Evolutionary conservation across 2,329 filamentous ascomycete species (phyloP).

Genomic region (Cladophialophora exuberans): DNA sequence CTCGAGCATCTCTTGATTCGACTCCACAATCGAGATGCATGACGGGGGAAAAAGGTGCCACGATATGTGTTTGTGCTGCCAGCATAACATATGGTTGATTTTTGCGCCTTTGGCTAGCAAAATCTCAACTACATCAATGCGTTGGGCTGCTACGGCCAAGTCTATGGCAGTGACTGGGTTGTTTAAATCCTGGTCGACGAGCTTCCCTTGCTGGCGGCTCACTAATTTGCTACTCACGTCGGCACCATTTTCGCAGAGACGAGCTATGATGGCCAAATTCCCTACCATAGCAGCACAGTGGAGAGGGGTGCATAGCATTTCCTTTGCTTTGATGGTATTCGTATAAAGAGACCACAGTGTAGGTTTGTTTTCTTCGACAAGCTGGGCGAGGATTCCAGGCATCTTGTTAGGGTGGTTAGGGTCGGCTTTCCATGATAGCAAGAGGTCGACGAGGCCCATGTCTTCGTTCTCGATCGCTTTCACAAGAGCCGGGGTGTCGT

Average conservation of each 20-base stretch:
- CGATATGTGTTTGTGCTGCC: not conserved
- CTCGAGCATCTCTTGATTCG: not conserved
- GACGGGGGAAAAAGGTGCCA: not conserved
- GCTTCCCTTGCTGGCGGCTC: not conserved
- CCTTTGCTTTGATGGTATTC: no score
- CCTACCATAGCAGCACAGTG: not conserved
- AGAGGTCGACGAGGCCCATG: not conserved
- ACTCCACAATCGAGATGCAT: not conserved
- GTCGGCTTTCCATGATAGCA: conserved; percentile 5
- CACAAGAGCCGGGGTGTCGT: not conserved
- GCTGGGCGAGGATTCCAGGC: no score
- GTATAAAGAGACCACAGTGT: no score
- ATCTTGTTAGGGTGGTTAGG: not conserved
- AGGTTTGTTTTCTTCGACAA: no score
- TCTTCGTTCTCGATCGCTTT: not conserved
- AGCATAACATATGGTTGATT: not conserved
- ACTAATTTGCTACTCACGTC: conserved; percentile 4
- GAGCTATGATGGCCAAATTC: not conserved
- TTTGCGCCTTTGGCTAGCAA: not conserved
- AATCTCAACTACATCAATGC: not conserved
- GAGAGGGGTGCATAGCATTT: not conserved
- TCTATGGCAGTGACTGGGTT: not conserved
- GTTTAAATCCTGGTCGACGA: not conserved
- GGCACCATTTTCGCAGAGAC: not conserved
- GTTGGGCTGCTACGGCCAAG: not conserved